These are phyloP conservation scores for Claviceps paspali DNA, from an alignment of 2,329 filamentous ascomycete species.

Conservation along the genomic window DNA sequence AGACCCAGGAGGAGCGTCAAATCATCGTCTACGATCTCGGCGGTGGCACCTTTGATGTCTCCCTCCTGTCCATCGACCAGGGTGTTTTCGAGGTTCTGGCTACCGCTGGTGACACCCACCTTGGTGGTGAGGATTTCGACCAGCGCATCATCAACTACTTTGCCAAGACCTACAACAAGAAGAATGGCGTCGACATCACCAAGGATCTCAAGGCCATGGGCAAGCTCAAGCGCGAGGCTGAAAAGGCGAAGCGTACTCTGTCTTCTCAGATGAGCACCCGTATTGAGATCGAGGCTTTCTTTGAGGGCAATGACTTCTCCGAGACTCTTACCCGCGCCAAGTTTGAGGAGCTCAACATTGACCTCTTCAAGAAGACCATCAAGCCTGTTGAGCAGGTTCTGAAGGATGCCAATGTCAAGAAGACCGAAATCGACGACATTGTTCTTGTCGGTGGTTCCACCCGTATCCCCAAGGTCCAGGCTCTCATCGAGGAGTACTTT, in stretches of 20 bases:
- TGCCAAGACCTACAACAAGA: conserved; percentile 97
- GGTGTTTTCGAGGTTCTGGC: conserved; percentile 91
- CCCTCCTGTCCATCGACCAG: conserved; percentile 78
- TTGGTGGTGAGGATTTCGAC: conserved; percentile 98
- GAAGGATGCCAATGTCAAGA: conserved; percentile 96
- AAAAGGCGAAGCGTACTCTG: conserved; percentile 98
- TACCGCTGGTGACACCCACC: conserved; percentile 91
- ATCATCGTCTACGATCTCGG: conserved; percentile 89
- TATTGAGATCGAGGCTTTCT: conserved; percentile 95
- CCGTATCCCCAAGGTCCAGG: conserved; percentile 95
- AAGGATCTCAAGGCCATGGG: conserved; percentile 97
- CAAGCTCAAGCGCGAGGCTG: conserved; percentile 98
- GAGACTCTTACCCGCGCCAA: conserved; percentile 97
- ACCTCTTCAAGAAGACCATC: conserved; percentile 98
- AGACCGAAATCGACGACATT: conserved; percentile 87
- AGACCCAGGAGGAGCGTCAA: conserved; percentile 69
- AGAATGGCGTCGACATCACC: conserved; percentile 79
- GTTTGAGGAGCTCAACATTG: conserved; percentile 98
- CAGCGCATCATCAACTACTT: conserved; percentile 95
- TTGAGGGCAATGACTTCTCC: conserved; percentile 92
- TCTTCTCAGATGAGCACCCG: conserved; percentile 87
- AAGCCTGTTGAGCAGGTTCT: conserved; percentile 98
- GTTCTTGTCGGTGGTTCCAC: conserved; percentile 97
- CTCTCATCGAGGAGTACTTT: conserved; percentile 92
- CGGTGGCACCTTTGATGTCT: conserved; percentile 91